Conservation (phyloP, 139 green algal genomes). For the Ettlia oleoabundans region DNA sequence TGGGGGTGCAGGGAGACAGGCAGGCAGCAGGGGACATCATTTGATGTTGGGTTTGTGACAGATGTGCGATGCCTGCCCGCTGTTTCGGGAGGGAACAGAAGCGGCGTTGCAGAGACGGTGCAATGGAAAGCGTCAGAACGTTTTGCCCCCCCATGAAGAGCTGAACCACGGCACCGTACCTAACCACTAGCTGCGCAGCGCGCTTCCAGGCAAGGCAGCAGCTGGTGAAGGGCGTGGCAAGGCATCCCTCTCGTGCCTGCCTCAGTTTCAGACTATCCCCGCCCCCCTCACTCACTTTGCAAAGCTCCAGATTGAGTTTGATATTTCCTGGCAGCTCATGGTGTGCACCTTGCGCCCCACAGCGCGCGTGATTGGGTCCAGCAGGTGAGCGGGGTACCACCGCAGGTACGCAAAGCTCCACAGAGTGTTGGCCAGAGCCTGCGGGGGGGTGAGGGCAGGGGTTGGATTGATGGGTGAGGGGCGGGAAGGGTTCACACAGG, state of each 20-base stretch:
- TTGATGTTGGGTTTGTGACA: background rate
- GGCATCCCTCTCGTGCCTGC: no score
- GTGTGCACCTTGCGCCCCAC: conserved; percentile 19
- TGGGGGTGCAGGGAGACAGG: background rate
- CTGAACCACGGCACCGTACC: no score
- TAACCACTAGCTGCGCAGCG: no score
- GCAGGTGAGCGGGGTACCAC: conserved; percentile 49
- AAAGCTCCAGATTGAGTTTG: conserved; percentile 37
- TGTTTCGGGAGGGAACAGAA: no score
- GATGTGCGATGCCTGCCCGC: no score
- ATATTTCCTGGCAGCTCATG: conserved; percentile 52
- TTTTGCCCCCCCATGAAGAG: no score
- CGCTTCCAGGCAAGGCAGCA: no score
- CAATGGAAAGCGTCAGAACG: no score
- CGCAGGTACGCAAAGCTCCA: conserved; percentile 54
- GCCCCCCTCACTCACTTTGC: background rate
- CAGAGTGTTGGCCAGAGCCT: conserved; percentile 55
- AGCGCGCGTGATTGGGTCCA: conserved; percentile 37
- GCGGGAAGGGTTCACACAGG: background rate
- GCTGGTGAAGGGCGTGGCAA: no score
- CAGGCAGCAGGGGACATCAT: background rate
- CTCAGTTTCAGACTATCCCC: background rate
- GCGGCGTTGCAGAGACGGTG: no score
- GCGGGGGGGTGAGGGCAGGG: background rate
- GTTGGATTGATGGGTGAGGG: background rate